Base-by-base conservation (phyloP, 352 stramenopile species). In the Phytophthora vignae region DNA sequence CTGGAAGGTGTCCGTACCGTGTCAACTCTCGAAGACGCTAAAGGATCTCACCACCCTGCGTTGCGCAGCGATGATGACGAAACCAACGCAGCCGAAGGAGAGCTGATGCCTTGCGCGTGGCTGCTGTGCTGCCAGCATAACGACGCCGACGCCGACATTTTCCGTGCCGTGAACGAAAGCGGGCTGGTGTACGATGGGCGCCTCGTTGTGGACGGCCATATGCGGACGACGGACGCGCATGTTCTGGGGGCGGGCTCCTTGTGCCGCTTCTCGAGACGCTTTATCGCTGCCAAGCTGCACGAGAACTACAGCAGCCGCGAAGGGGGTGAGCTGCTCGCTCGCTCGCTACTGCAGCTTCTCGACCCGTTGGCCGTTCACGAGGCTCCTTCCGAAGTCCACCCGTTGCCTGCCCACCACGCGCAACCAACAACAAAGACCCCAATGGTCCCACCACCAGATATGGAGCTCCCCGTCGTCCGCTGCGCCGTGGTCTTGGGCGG, bases 131-230 rank as follows among this genome's bases (percentile, higher is more conserved):
- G 85, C 48, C 90, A 93, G 60, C 83, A 93, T 22, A 90, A 89
- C 48, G 93, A 98, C 67, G 84, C 91, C 12, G 90, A 97, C 71
- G 81, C 85, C 15, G 92, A 97, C 73, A 73, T 97, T 1, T 98
- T 98, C 69, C 83, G 83, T 4, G 92, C 92, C 10, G 91, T 97
- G 54, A 98, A 98, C 70, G 90, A 97, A 50, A 92, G 85, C 60
- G 94, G 93, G 7, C 84, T 98, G 33, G 93, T 98, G 21, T 98
- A 97, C 71, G 93, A 98, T 68, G 93, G 93, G 0, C 83, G 91
- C 1, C 83, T 98, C 29, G 93, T 98, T 33, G 93, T 98, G 21
- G 92, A 97, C 64, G 86, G 86, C 14, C 69, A 76, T 38, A 93
- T 98, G 80, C 81, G 83, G 27, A 98, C 94, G 27, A 91, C 90